A percentile compares a stretch with the other conserved stretches of the same genome.
phyloP scores from a whole-genome alignment of 106 monocot genomes.

The Vanilla planifolia region DNA sequence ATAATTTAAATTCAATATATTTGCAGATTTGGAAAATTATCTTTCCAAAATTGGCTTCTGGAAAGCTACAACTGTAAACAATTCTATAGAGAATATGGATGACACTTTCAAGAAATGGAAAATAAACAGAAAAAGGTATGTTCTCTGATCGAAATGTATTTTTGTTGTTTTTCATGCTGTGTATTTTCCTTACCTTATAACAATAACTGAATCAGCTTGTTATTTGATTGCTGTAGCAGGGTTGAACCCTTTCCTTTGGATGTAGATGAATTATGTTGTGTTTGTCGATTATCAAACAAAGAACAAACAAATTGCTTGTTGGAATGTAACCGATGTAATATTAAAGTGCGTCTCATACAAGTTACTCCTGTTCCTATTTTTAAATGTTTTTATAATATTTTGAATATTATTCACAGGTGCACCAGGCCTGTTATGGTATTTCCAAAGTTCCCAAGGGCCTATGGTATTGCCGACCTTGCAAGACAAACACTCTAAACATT shows the following conservation, averaged over 20 bases:
- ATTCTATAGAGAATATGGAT: constrained; percentile 8
- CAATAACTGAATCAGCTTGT: background rate
- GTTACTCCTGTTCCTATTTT: background rate
- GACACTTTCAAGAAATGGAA: constrained; percentile 8
- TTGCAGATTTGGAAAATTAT: constrained; percentile 10
- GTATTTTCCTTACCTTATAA: background rate
- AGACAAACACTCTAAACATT: constrained; percentile 38
- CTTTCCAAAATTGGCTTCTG: background rate
- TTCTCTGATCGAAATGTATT: background rate
- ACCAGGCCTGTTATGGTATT: constrained; percentile 93
- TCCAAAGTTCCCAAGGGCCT: constrained; percentile 47
- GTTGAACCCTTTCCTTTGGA: constrained; percentile 14
- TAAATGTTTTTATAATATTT: constrained; percentile 3
- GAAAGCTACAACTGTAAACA: constrained; percentile 6
- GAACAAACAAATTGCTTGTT: constrained; percentile 54
- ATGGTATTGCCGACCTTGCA: constrained; percentile 90
- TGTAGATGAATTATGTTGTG: constrained; percentile 73
- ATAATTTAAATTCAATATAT: background rate
- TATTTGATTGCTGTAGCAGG: constrained; percentile 19
- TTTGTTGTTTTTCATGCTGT: too few relatives aligned
- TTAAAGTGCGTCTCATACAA: constrained; percentile 35
- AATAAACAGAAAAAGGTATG: constrained; percentile 31
- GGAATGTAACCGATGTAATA: constrained; percentile 56
- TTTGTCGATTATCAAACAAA: constrained; percentile 73
- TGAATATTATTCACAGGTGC: constrained; percentile 47